Evolutionary conservation across 495 filamentous ascomycete genomes (phyloP).

Genomic region (Tetracladium setigerum): DNA sequence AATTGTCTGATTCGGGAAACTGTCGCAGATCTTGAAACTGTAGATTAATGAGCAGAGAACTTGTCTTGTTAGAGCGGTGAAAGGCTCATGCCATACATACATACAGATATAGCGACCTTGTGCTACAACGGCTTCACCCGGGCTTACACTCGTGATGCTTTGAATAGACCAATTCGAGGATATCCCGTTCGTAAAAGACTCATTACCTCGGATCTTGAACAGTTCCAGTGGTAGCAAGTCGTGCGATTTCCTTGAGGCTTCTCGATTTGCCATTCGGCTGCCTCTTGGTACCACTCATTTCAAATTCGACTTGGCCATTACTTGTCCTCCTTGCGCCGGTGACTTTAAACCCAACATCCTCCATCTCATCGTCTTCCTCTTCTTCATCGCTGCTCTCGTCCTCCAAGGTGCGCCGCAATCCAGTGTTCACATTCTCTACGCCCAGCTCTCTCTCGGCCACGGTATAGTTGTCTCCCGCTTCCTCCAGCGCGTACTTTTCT

Average conservation of each 20-base stretch:
- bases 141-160: no score
- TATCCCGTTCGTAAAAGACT: slow-evolving; percentile 18
- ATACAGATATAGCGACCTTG: no score
- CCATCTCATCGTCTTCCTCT: slow-evolving; percentile 35
- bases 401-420: slow-evolving; percentile 49
- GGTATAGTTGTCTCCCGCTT: slow-evolving; percentile 51
- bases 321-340: slow-evolving; percentile 34
- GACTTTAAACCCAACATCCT: slow-evolving; percentile 35
- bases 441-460: slow-evolving; percentile 59
- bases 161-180: slow-evolving; percentile 4
- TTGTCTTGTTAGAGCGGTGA: no score
- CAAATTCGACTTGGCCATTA: slow-evolving; percentile 33
- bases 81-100: no score
- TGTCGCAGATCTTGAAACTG: no score
- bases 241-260: slow-evolving; percentile 31
- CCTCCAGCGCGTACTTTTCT: slow-evolving; percentile 33
- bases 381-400: slow-evolving; percentile 32
- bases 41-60: no score
- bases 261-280: slow-evolving; percentile 26
- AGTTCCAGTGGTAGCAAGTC: slow-evolving; percentile 46
- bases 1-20: no score
- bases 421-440: slow-evolving; percentile 63
- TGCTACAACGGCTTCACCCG: no score
- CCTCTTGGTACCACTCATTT: slow-evolving; percentile 25
- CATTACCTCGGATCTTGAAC: slow-evolving; percentile 13